phyloP scores from a whole-genome alignment of 1,139 yeast species.

The Suhomyces wounanorum region DNA sequence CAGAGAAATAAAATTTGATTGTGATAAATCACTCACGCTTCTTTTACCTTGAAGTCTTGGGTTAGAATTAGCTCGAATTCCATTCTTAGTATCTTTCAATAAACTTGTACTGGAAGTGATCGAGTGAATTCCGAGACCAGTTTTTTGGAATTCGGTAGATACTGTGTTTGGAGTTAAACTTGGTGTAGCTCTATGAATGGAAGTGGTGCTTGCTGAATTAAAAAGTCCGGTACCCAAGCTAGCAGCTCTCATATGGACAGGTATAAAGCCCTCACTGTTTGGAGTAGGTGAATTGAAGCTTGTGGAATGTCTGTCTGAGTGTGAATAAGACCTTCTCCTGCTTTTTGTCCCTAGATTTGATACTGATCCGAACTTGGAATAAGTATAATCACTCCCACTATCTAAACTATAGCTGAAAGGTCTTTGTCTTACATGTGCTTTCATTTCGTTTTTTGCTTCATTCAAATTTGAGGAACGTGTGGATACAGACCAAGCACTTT shows the following conservation, averaged over 20 bases:
- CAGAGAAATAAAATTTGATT: not conserved
- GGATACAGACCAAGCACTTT: constrained; percentile 7
- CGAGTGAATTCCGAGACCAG: not conserved
- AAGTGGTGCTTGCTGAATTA: not conserved
- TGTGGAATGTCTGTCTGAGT: not conserved
- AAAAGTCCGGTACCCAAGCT: not conserved
- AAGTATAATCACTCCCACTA: constrained; percentile 32
- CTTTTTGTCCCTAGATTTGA: constrained; percentile 1
- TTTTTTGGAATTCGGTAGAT: not conserved
- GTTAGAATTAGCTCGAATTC: not conserved
- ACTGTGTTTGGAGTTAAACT: not conserved
- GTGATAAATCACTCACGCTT: constrained; percentile 4
- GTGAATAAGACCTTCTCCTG: constrained; percentile 3
- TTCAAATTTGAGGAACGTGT: constrained; percentile 5
- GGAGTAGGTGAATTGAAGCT: constrained; percentile 1
- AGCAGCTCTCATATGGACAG: not conserved
- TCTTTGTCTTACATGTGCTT: constrained; percentile 27
- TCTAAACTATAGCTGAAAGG: constrained; percentile 41
- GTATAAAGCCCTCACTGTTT: not conserved
- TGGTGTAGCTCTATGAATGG: not conserved
- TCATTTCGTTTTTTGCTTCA: constrained; percentile 22
- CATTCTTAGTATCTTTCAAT: not conserved
- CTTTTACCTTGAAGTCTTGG: not conserved
- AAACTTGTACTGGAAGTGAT: not conserved
- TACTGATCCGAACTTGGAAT: constrained; percentile 31